Conservation (phyloP, 2,329 filamentous ascomycete species). For the Incumbomyces delicatus region DNA sequence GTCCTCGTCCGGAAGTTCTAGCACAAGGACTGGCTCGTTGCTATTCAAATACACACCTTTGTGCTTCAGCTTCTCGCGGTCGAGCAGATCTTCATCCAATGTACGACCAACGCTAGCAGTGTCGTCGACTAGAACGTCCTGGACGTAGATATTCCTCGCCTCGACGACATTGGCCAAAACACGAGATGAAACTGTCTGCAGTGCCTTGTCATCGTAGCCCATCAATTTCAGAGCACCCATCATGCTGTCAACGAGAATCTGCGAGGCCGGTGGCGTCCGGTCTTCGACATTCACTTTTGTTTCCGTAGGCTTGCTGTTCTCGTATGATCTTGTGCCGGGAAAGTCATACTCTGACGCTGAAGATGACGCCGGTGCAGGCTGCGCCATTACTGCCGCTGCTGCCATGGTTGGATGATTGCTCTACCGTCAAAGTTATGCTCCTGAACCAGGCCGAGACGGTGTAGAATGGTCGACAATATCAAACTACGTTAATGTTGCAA, state of each 20-base stretch:
- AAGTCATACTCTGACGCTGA: no score
- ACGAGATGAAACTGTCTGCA: conserved; percentile 9
- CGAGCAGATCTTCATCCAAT: conserved; percentile 9
- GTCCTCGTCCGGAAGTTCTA: conserved; percentile 7
- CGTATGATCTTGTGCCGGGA: no score
- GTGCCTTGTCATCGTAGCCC: conserved; percentile 10
- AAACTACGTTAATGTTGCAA: no score
- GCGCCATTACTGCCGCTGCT: no score
- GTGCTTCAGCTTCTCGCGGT: conserved; percentile 8
- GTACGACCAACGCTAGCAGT: not conserved
- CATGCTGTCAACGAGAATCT: conserved; percentile 7
- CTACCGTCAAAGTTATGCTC: no score
- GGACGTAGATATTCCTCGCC: not conserved
- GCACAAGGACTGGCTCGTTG: conserved; percentile 19
- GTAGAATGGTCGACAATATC: no score
- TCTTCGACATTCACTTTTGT: no score
- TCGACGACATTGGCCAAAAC: conserved; percentile 12
- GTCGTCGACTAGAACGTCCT: not conserved
- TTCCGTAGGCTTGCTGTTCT: no score
- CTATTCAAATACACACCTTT: conserved; percentile 13
- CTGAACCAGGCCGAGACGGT: no score
- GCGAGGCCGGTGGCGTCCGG: not conserved
- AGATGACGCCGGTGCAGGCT: no score
- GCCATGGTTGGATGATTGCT: no score
- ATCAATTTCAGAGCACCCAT: conserved; percentile 9